These are phyloP conservation scores for Pestalotiopsis sp. DNA, from an alignment of 2,329 filamentous ascomycete species.

Conservation along the genomic window DNA sequence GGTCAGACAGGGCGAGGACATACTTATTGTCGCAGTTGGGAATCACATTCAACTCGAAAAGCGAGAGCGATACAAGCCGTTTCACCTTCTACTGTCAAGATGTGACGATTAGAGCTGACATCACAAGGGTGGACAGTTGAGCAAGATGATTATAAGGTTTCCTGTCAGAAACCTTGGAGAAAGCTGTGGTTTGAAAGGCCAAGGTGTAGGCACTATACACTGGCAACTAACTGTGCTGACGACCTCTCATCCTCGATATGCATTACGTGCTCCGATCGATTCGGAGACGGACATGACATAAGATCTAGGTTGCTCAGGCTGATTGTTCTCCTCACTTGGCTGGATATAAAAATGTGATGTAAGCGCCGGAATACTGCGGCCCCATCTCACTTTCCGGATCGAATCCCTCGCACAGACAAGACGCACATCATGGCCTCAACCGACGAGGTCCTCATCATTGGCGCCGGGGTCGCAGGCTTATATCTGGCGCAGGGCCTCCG, in stretches of 20 bases:
- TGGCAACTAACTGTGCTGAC: neutral
- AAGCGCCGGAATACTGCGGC: neutral
- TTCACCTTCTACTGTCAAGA: too few species aligned
- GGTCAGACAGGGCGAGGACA: neutral
- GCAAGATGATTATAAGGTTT: neutral
- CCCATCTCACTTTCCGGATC: neutral
- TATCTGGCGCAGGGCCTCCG: constrained; percentile 37
- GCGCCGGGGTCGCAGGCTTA: constrained; percentile 37
- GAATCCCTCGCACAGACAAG: neutral
- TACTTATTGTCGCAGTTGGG: neutral
- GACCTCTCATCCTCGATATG: too few species aligned
- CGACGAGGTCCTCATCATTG: constrained; percentile 34
- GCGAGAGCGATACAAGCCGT: too few species aligned
- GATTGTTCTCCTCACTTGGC: neutral
- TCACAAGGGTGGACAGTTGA: neutral
- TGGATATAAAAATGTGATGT: neutral
- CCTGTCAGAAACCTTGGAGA: neutral
- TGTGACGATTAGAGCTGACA: neutral
- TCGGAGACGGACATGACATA: neutral
- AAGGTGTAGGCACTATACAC: neutral
- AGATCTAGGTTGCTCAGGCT: neutral
- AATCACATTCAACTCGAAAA: too few species aligned
- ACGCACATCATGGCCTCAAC: neutral
- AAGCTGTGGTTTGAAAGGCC: neutral
- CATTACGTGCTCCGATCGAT: neutral